Base-by-base conservation (phyloP, 2,329 filamentous ascomycete genomes). In the Colletotrichum kahawae region DNA sequence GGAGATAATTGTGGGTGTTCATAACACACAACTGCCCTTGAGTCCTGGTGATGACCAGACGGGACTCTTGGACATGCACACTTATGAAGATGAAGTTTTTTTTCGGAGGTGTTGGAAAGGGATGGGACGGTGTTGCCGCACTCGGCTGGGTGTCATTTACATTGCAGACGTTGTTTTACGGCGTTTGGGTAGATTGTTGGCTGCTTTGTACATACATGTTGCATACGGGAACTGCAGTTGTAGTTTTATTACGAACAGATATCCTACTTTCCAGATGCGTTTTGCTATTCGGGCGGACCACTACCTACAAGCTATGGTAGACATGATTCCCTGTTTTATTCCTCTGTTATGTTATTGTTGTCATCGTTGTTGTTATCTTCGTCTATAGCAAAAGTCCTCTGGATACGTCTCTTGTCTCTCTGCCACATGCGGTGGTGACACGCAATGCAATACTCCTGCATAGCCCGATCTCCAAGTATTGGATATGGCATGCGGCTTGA, bases 41-140 rank as follows among this genome's bases (percentile, higher is more conserved):
- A 43, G 72, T 75, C 69, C 72, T n/a, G 72, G 72, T 75, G 72
- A 75, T 75, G 72, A 75, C n/a, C 69, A 56, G 72, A 75, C 72
- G 69, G 72, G 72, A 72, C 72, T 75, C 69, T 72, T 9, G 43
- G 72, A 64, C 34, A 64, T 59, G 62, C 56, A 72, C 72, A 75
- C 68, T 75, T 72, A 72, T 75, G 72, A 75, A 75, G 72, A 67
- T 72, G 72, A 63, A 48, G 43, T 34, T 60, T 34, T 60, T 33
- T 71, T 74, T 63, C 60, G 57, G 69, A 68, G 72, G 72, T 75
- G 72, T 75, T 75, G 69, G 72, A 31, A 62, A 54, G 67, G 72
- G 36, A 67, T 6, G 69, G 69, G 57, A 67, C 21, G 72, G 72
- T 75, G 72, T 75, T 75, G 48, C 57, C 57, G 72, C 31, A 71